These are phyloP conservation scores for Cylindricascospora bacillispora DNA, from an alignment of 1,139 yeast genomes.

Conservation along the genomic window DNA sequence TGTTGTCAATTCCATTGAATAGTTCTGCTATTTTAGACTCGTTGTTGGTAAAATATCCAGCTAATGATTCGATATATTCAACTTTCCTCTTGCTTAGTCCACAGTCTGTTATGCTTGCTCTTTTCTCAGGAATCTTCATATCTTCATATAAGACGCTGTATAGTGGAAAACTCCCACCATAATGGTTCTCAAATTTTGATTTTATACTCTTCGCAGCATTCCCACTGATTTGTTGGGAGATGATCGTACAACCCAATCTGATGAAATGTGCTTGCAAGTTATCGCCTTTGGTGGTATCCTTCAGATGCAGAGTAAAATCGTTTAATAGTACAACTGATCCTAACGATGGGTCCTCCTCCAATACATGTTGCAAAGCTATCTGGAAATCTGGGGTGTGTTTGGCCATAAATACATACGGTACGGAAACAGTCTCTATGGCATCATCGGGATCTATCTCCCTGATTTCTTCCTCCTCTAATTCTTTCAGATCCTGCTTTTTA, in stretches of 20 bases:
- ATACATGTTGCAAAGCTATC: constrained; percentile 31
- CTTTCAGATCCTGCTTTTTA: too few species aligned
- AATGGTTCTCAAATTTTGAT: constrained; percentile 34
- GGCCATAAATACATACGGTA: constrained; percentile 33
- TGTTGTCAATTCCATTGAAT: constrained; percentile 26
- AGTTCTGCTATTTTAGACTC: constrained; percentile 34
- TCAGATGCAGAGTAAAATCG: constrained; percentile 20
- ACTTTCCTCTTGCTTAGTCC: constrained; percentile 67
- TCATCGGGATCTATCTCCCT: constrained; percentile 1
- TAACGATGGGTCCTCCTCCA: constrained; percentile 35
- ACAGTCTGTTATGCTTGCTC: constrained; percentile 42
- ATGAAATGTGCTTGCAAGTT: constrained; percentile 28
- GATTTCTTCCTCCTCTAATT: constrained; percentile 2
- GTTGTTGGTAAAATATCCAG: constrained; percentile 39
- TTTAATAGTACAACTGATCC: constrained; percentile 20
- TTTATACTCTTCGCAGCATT: constrained; percentile 63
- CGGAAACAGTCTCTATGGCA: constrained; percentile 4
- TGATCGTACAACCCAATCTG: constrained; percentile 39
- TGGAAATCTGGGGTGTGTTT: constrained; percentile 36
- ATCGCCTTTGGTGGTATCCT: constrained; percentile 6
- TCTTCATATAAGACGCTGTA: constrained; percentile 33
- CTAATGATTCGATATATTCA: constrained; percentile 48
- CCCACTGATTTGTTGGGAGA: constrained; percentile 80
- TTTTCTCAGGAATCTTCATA: constrained; percentile 21
- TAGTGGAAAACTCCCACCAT: constrained; percentile 34